These are phyloP conservation scores for Flaveria floridana DNA, from an alignment of 140 eudicot species.

Conservation along the genomic window DNA sequence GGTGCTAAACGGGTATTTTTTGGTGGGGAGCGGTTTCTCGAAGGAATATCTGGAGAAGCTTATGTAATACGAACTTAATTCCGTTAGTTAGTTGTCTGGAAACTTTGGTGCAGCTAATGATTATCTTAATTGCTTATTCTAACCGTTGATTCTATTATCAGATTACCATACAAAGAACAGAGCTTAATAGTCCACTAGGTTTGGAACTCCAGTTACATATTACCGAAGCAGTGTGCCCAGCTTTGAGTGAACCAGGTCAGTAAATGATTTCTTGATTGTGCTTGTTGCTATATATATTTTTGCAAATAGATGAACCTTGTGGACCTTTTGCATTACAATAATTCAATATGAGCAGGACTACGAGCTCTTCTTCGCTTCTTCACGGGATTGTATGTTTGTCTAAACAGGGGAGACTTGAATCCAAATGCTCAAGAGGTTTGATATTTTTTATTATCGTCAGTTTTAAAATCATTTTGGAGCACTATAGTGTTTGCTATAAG, in stretches of 20 bases:
- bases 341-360: constrained; percentile 54
- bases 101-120: constrained; percentile 31
- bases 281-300: neutral
- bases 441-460: constrained; percentile 4
- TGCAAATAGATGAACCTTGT: neutral
- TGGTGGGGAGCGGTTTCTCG: constrained; percentile 96
- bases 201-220: constrained; percentile 87
- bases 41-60: constrained; percentile 98
- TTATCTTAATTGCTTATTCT: constrained; percentile 23
- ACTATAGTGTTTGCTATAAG: constrained; percentile 22
- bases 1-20: constrained; percentile 93
- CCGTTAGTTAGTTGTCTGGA: constrained; percentile 28
- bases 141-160: constrained; percentile 36
- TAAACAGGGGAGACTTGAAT: constrained; percentile 86
- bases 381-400: constrained; percentile 78
- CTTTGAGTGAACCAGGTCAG: constrained; percentile 96
- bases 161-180: constrained; percentile 94
- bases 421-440: constrained; percentile 72
- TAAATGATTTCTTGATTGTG: constrained; percentile 5
- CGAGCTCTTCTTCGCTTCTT: constrained; percentile 98
- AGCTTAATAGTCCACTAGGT: constrained; percentile 81
- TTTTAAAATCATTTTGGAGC: constrained; percentile 18
- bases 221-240: constrained; percentile 94
- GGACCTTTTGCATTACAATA: constrained; percentile 20
- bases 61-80: constrained; percentile 57